These are phyloP conservation scores for Colletotrichum orbiculare DNA, from an alignment of 2,329 filamentous ascomycete genomes.

Conservation along the genomic window DNA sequence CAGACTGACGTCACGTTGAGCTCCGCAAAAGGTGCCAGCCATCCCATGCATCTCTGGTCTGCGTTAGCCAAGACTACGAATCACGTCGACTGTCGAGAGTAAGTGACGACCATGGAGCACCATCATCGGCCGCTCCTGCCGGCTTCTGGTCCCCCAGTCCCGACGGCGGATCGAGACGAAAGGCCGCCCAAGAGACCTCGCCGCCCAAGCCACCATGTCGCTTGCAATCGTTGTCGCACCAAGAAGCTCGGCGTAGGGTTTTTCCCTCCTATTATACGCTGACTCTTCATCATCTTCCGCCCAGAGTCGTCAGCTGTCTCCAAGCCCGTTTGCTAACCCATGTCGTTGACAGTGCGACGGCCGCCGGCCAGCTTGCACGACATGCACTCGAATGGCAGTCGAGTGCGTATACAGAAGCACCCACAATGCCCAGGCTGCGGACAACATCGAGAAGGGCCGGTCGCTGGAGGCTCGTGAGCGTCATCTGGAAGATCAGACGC, in stretches of 20 bases:
- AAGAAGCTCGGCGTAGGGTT: not conserved
- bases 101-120: not conserved
- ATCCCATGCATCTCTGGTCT: too few species aligned
- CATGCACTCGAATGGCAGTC: not conserved
- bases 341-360: not conserved
- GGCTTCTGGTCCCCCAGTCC: not conserved
- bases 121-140: not conserved
- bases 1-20: too few species aligned
- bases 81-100: too few species aligned
- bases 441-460: not conserved
- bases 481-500: not conserved
- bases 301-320: not conserved
- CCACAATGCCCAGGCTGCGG: not conserved
- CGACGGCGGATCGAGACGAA: not conserved
- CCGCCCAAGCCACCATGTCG: not conserved
- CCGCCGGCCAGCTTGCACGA: not conserved
- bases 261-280: not conserved
- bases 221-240: not conserved
- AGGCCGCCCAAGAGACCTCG: not conserved
- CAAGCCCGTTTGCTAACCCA: not conserved
- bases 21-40: too few species aligned
- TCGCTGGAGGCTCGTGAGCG: not conserved
- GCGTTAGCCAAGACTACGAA: too few species aligned
- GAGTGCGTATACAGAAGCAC: not conserved
- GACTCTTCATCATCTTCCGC: too few species aligned